Percentiles rank a stretch among this genome's conserved stretches.
phyloP scores from a whole-genome alignment of 345 rosid species.

The Triadica sebifera region DNA sequence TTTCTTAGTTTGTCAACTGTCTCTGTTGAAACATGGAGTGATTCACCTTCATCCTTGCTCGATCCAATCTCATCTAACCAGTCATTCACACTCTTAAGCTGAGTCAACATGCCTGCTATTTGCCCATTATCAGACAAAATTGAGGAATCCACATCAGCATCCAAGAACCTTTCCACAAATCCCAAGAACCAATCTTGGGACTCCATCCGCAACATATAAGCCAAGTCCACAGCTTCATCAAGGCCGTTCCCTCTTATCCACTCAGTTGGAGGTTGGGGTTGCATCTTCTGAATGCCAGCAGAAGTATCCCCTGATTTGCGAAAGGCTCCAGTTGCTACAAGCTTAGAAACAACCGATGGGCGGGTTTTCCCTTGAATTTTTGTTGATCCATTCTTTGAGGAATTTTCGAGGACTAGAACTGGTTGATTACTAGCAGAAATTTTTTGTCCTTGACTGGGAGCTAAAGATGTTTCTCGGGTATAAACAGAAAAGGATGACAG shows the following conservation, averaged over 20 bases:
- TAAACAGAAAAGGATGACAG: slow-evolving; percentile 75
- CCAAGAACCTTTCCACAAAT: slow-evolving; percentile 86
- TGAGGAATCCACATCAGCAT: slow-evolving; percentile 59
- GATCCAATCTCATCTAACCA: slow-evolving; percentile 82
- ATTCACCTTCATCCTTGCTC: slow-evolving; percentile 50
- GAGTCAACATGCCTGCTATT: slow-evolving; percentile 87
- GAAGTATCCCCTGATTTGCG: slow-evolving; percentile 54
- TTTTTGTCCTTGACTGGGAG: slow-evolving; percentile 40
- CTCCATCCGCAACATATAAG: slow-evolving; percentile 65
- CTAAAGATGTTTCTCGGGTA: slow-evolving; percentile 40
- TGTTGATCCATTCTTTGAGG: slow-evolving; percentile 34
- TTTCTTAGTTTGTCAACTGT: slow-evolving; percentile 65
- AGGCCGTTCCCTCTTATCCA: slow-evolving; percentile 76
- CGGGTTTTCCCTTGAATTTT: slow-evolving; percentile 51
- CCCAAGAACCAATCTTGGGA: slow-evolving; percentile 93
- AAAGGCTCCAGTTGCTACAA: slow-evolving; percentile 61
- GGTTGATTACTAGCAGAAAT: slow-evolving; percentile 41
- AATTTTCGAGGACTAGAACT: slow-evolving; percentile 53
- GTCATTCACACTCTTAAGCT: slow-evolving; percentile 89
- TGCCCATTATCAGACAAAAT: slow-evolving; percentile 71
- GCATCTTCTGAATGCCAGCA: slow-evolving; percentile 43
- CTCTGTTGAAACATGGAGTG: slow-evolving; percentile 56
- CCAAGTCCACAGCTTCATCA: slow-evolving; percentile 69
- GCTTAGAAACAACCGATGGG: slow-evolving; percentile 63
- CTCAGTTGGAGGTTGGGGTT: slow-evolving; percentile 50